Conservation (phyloP, 768 basidiomycete genomes). For the Boletellus emodensis region DNA sequence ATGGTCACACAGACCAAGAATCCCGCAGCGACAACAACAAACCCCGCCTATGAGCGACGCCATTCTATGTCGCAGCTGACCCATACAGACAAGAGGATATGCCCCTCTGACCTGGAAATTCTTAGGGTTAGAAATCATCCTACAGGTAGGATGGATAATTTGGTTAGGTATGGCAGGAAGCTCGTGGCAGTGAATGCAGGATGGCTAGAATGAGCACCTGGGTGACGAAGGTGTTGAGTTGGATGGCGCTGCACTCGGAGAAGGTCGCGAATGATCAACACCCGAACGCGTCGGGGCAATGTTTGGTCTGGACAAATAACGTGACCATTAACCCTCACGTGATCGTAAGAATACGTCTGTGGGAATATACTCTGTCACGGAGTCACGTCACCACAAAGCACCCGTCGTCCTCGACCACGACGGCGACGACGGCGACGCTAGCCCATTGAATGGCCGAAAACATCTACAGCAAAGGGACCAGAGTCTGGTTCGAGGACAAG, state of each 20-base stretch:
- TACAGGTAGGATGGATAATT: constrained; percentile 43
- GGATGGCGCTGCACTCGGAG: constrained; percentile 16
- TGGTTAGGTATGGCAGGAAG: constrained; percentile 42
- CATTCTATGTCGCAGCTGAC: constrained; percentile 19
- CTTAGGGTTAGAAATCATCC: constrained; percentile 65
- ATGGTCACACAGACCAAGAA: constrained; percentile 8
- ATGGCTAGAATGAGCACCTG: constrained; percentile 38
- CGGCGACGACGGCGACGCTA: constrained; percentile 18
- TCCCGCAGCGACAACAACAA: constrained; percentile 1
- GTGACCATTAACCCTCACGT: neutral
- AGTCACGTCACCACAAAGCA: constrained; percentile 23
- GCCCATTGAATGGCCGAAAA: constrained; percentile 84
- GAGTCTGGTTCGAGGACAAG: constrained; percentile 93
- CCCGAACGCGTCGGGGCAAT: neutral
- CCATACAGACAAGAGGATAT: constrained; percentile 22
- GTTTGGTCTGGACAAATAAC: constrained; percentile 25
- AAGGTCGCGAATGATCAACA: constrained; percentile 4
- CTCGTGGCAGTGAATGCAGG: constrained; percentile 28
- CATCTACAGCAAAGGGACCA: constrained; percentile 85
- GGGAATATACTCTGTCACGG: constrained; percentile 18
- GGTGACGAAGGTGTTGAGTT: constrained; percentile 41
- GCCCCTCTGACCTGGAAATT: constrained; percentile 32
- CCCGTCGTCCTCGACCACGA: no score
- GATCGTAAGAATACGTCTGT: constrained; percentile 11
- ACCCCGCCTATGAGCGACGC: constrained; percentile 17